Base-by-base conservation (phyloP, 331 rosid species). In the Dryas integrifolia region DNA sequence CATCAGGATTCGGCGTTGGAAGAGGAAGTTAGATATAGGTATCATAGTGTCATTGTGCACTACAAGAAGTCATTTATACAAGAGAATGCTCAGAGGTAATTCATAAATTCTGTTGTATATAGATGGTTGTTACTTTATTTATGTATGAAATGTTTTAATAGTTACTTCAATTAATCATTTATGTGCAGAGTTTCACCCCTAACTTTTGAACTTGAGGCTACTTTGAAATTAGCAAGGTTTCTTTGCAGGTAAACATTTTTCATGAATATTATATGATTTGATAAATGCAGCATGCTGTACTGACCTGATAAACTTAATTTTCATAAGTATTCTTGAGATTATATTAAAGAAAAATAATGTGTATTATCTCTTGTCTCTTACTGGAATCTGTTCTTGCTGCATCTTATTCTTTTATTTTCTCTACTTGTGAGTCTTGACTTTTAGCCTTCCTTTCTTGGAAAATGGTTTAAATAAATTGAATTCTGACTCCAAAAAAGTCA, bases 191-290 rank as follows among this genome's bases (percentile, higher is more conserved):
- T 95, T 82, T 95, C 99, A 67, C 99, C 99, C 76, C 59, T 95
- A 77, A 89, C 96, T 69, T 95, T 95, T 84, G 99, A 92, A 85
- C 97, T 95, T 48, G 98, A 94, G 88, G 98, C 98, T 69, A 94
- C 96, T 75, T 76, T 94, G 84, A 94, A 94, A 84, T 76, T 94
- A 75, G 97, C 98, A 64, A 89, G 97, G 82, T 91, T 86, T 72
- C 96, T 94, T 77, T 94, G 98, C 96, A 85, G 98, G 97, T 91
- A 77, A 12, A 35, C 50, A 62, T 71, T 41, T 76, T 81, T 76
- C 60, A 63, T 74, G 46, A 67, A 65, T 40, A 65, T 47, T 62
- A 35, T 68, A 76, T 58, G 21, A 69, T 79, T 61, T 40, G 13
- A 56, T 64, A 51, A 70, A 16, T 56, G 55, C 58, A 58, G 62